A percentile compares a stretch with the other conserved stretches of the same genome.
These are phyloP conservation scores for Glycine soja DNA, from an alignment of 306 rosid genomes.

Conservation along the genomic window DNA sequence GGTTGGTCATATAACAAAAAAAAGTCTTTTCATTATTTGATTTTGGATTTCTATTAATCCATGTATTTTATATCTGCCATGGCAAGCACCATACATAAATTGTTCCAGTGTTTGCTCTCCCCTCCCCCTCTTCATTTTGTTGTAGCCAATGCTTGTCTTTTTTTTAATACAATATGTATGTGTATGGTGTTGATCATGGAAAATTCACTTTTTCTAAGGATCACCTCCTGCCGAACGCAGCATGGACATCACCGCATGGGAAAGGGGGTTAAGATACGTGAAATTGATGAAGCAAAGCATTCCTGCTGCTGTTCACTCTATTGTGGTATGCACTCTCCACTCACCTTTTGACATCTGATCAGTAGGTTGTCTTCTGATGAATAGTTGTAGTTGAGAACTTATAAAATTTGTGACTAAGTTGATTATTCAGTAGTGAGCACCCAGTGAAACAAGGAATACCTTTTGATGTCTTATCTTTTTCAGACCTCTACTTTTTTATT, in stretches of 20 bases:
- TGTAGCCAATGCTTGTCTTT: slow-evolving; percentile 27
- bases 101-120: slow-evolving; percentile 8
- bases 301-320: slow-evolving; percentile 95
- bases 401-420: slow-evolving; percentile 28
- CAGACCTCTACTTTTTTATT: slow-evolving; percentile 23
- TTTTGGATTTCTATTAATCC: slow-evolving; percentile 36
- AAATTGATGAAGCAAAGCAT: slow-evolving; percentile 65
- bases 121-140: background rate
- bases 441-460: slow-evolving; percentile 4
- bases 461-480: slow-evolving; percentile 31
- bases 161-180: slow-evolving; percentile 49
- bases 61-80: background rate
- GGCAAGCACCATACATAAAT: slow-evolving; percentile 26
- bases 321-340: slow-evolving; percentile 71
- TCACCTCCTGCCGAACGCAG: slow-evolving; percentile 99
- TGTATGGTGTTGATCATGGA: slow-evolving; percentile 88
- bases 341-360: slow-evolving; percentile 36
- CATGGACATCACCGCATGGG: slow-evolving; percentile 95
- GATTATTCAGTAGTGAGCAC: slow-evolving; percentile 15
- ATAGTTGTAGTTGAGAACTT: slow-evolving; percentile 17
- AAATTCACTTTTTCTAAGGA: slow-evolving; percentile 97
- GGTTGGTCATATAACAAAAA: slow-evolving; percentile 44
- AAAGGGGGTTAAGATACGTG: slow-evolving; percentile 78
- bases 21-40: background rate
- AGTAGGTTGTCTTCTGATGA: slow-evolving; percentile 44